phyloP scores from a whole-genome alignment of 352 stramenopile genomes.

The Salisapilia sapeloensis region DNA sequence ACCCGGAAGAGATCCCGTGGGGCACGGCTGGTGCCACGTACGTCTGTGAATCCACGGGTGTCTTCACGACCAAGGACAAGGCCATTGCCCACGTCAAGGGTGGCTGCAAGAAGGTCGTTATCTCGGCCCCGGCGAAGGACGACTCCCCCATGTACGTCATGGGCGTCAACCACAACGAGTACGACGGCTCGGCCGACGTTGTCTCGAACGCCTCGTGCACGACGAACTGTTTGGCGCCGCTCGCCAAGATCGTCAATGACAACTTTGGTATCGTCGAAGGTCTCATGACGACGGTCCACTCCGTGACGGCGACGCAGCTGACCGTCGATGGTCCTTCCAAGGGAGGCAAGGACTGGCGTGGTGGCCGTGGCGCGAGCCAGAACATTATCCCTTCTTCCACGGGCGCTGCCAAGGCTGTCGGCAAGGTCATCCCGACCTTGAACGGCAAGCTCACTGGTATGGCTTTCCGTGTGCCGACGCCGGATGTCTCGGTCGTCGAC shows the following conservation, averaged over 20 bases:
- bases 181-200: constrained; percentile 66
- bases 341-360: constrained; percentile 88
- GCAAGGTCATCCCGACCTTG: constrained; percentile 31
- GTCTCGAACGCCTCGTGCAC: constrained; percentile 72
- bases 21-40: constrained; percentile 75
- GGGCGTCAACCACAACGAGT: constrained; percentile 88
- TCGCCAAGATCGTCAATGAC: constrained; percentile 40
- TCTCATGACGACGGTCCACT: constrained; percentile 28
- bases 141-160: constrained; percentile 94
- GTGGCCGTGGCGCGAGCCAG: constrained; percentile 76
- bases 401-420: constrained; percentile 22
- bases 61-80: constrained; percentile 86
- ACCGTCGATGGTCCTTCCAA: constrained; percentile 90
- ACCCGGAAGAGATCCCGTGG: constrained; percentile 64
- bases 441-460: constrained; percentile 90
- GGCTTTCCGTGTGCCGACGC: constrained; percentile 89
- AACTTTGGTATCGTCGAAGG: constrained; percentile 39
- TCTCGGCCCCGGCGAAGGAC: constrained; percentile 88
- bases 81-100: constrained; percentile 74
- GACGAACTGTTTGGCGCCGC: constrained; percentile 49
- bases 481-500: constrained; percentile 92
- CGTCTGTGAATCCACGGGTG: constrained; percentile 92
- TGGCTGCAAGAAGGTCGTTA: constrained; percentile 94
- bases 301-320: constrained; percentile 78
- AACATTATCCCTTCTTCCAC: constrained; percentile 91